phyloP scores from a whole-genome alignment of 495 filamentous ascomycete genomes.

The Apodospora peruviana region DNA sequence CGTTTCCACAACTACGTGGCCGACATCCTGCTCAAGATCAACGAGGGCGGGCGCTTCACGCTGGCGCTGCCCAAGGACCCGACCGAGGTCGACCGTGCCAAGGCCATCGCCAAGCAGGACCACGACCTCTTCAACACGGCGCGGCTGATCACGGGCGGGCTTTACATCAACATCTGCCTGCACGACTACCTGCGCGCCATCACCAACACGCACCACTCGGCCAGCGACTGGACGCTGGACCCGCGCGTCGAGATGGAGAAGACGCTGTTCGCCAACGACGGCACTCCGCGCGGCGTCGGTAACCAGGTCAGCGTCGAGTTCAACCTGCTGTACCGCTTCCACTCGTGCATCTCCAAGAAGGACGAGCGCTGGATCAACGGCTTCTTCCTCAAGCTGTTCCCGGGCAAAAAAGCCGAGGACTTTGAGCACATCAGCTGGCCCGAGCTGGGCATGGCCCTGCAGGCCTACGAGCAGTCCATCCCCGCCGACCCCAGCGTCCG shows the following conservation, averaged over 20 bases:
- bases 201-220: constrained; percentile 66
- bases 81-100: constrained; percentile 42
- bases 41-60: constrained; percentile 65
- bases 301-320: constrained; percentile 79
- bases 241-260: constrained; percentile 55
- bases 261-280: constrained; percentile 40
- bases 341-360: constrained; percentile 57
- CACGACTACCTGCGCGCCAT: constrained; percentile 80
- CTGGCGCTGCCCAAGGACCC: constrained; percentile 39
- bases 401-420: constrained; percentile 47
- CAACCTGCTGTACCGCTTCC: constrained; percentile 69
- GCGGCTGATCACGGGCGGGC: constrained; percentile 66
- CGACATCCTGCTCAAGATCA: constrained; percentile 54
- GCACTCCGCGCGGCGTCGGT: constrained; percentile 59
- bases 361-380: constrained; percentile 65
- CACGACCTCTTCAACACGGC: constrained; percentile 80
- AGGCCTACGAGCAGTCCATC: constrained; percentile 44
- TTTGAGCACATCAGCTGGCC: constrained; percentile 41
- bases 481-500: constrained; percentile 53
- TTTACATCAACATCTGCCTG: constrained; percentile 75
- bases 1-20: constrained; percentile 78
- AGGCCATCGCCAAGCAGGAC: constrained; percentile 63
- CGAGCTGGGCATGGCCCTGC: constrained; percentile 50
- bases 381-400: constrained; percentile 53
- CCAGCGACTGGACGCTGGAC: constrained; percentile 73